Conservation (phyloP, 768 basidiomycete genomes). For the Rhodotorula taiwanensis region DNA sequence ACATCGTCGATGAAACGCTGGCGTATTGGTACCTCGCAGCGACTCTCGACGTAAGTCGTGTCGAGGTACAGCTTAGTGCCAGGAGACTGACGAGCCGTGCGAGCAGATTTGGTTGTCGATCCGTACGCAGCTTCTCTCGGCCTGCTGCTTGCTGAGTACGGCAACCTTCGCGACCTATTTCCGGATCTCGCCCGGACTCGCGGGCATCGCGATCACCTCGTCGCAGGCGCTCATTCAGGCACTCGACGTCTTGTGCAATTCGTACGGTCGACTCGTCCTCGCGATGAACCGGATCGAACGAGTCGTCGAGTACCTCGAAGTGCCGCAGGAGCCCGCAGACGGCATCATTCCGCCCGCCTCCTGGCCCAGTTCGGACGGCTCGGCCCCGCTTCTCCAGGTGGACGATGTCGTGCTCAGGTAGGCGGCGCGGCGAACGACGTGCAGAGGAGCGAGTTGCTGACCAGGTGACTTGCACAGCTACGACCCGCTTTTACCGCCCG, state of each 20-base stretch:
- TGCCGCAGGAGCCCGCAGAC: slow-evolving; percentile 31
- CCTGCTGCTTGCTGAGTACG: slow-evolving; percentile 24
- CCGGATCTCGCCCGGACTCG: slow-evolving; percentile 56
- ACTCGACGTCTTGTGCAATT: slow-evolving; percentile 17
- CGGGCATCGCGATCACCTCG: slow-evolving; percentile 63
- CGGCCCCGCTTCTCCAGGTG: slow-evolving; percentile 51
- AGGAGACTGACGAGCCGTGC: too few relatives aligned
- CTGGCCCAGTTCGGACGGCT: slow-evolving; percentile 41
- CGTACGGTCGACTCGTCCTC: slow-evolving; percentile 22
- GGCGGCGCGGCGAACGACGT: slow-evolving; percentile 46
- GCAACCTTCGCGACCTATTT: slow-evolving; percentile 56
- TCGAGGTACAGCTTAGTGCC: too few relatives aligned
- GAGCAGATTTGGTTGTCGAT: slow-evolving; percentile 32
- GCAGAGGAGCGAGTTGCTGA: slow-evolving; percentile 54
- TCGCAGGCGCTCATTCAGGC: slow-evolving; percentile 48
- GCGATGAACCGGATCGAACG: slow-evolving; percentile 47
- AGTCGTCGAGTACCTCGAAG: slow-evolving; percentile 42
- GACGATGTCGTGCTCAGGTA: slow-evolving; percentile 54
- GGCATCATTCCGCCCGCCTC: slow-evolving; percentile 48
- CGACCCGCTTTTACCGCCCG: slow-evolving; percentile 57
- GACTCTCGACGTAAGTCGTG: slow-evolving; percentile 47
- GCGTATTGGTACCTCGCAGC: slow-evolving; percentile 64
- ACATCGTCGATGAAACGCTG: slow-evolving; percentile 62
- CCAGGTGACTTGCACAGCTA: slow-evolving; percentile 45
- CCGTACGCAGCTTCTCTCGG: slow-evolving; percentile 28